Conservation (phyloP, 176 grass and related monocot species). For the Urochloa ruziziensis region DNA sequence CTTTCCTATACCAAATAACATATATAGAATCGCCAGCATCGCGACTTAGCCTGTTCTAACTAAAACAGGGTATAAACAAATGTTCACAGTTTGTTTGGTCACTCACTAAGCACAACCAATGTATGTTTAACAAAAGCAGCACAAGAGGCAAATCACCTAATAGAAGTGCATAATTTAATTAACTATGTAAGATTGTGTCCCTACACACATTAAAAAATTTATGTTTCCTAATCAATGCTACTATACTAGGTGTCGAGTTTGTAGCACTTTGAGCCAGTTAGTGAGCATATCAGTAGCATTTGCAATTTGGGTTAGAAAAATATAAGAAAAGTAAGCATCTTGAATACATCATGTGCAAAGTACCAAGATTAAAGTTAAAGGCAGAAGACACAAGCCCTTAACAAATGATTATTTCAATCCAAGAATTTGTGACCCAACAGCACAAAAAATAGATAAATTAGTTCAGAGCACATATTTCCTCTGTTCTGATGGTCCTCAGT, state of each 20-base stretch:
- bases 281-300: neutral
- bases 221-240: neutral
- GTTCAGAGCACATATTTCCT: neutral
- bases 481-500: slow-evolving; percentile 12
- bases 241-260: neutral
- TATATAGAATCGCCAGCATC: neutral
- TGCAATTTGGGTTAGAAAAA: neutral
- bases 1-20: neutral
- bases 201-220: neutral
- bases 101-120: neutral
- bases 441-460: neutral
- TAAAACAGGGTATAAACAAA: neutral
- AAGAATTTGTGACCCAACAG: neutral
- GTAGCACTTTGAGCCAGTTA: neutral
- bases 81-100: neutral
- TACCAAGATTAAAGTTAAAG: neutral
- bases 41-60: neutral
- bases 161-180: neutral
- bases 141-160: neutral
- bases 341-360: neutral
- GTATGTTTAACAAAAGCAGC: neutral
- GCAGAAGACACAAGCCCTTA: neutral
- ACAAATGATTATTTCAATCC: neutral
- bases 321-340: neutral
- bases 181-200: neutral